phyloP scores from a whole-genome alignment of 2,329 filamentous ascomycete species.

The Sclerotinia subarctica region DNA sequence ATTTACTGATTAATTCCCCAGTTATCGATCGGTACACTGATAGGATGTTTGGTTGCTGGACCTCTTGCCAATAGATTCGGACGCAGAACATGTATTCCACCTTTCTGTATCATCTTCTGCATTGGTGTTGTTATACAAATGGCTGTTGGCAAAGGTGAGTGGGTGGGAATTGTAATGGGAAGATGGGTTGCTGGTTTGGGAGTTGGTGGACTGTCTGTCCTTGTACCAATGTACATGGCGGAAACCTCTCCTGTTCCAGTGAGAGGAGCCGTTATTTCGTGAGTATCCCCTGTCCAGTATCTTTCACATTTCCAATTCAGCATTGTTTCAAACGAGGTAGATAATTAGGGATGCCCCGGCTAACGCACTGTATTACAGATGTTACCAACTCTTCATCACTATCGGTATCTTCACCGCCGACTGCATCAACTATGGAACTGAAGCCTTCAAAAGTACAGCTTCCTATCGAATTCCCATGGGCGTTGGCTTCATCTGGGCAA shows the following conservation, averaged over 20 bases:
- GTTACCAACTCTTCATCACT: slow-evolving; percentile 73
- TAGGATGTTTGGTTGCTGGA: slow-evolving; percentile 72
- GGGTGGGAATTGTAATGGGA: slow-evolving; percentile 62
- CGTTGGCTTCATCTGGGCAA: slow-evolving; percentile 51
- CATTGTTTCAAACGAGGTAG: neutral
- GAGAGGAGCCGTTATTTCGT: slow-evolving; percentile 58
- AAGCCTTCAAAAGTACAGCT: slow-evolving; percentile 39
- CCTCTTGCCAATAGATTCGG: slow-evolving; percentile 63
- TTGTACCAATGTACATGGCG: slow-evolving; percentile 65
- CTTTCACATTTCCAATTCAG: neutral
- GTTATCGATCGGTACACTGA: slow-evolving; percentile 75
- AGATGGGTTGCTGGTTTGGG: slow-evolving; percentile 65
- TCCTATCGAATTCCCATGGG: slow-evolving; percentile 64
- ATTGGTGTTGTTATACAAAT: slow-evolving; percentile 66
- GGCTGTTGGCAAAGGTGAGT: slow-evolving; percentile 49
- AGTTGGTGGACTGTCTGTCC: slow-evolving; percentile 62
- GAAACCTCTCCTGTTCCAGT: slow-evolving; percentile 61
- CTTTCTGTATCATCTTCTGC: slow-evolving; percentile 56
- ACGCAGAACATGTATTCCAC: slow-evolving; percentile 55
- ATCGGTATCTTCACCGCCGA: slow-evolving; percentile 61
- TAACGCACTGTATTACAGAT: slow-evolving; percentile 40
- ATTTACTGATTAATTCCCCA: neutral
- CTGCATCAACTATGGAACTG: slow-evolving; percentile 51
- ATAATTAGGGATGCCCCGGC: no score
- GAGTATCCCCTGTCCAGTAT: slow-evolving; percentile 34